phyloP scores from a whole-genome alignment of 2,329 filamentous ascomycete genomes.

The Polytolypa hystricis region DNA sequence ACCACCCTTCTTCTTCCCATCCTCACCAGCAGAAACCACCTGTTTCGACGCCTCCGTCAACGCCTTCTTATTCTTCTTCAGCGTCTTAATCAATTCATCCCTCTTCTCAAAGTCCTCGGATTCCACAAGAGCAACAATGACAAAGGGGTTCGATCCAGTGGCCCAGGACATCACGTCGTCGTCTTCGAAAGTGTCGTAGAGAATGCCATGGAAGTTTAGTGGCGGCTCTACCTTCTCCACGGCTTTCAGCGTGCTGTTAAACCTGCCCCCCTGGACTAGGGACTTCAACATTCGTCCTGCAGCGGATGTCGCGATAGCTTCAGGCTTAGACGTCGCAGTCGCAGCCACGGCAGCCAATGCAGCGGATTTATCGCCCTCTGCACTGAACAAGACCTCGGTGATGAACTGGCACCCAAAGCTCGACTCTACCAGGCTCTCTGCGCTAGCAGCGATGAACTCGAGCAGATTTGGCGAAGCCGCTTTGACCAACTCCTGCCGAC shows the following conservation, averaged over 20 bases:
- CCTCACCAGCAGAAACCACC: no score
- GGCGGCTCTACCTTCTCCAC: slow-evolving; percentile 62
- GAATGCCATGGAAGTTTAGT: slow-evolving; percentile 64
- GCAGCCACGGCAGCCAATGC: slow-evolving; percentile 58
- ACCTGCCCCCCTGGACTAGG: slow-evolving; percentile 79
- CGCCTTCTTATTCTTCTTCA: slow-evolving; percentile 62
- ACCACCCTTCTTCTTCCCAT: slow-evolving; percentile 43
- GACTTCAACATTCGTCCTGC: slow-evolving; percentile 82
- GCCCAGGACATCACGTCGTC: slow-evolving; percentile 69
- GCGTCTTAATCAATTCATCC: slow-evolving; percentile 53
- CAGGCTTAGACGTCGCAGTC: slow-evolving; percentile 30
- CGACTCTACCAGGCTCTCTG: slow-evolving; percentile 57
- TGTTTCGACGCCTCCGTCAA: slow-evolving; percentile 51
- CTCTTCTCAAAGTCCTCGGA: slow-evolving; percentile 57
- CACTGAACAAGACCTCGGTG: slow-evolving; percentile 66
- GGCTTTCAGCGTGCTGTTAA: slow-evolving; percentile 61
- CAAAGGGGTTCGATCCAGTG: slow-evolving; percentile 73
- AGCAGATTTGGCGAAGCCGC: slow-evolving; percentile 66
- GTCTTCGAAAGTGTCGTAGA: slow-evolving; percentile 73
- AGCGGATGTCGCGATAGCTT: slow-evolving; percentile 51
- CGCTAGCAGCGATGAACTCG: slow-evolving; percentile 56
- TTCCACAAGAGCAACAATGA: slow-evolving; percentile 72
- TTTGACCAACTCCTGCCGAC: slow-evolving; percentile 65
- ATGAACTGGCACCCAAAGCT: slow-evolving; percentile 83
- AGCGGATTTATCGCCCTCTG: slow-evolving; percentile 61